Evolutionary conservation across 495 filamentous ascomycete species (phyloP).

Genomic region (Penicillium pulvis): DNA sequence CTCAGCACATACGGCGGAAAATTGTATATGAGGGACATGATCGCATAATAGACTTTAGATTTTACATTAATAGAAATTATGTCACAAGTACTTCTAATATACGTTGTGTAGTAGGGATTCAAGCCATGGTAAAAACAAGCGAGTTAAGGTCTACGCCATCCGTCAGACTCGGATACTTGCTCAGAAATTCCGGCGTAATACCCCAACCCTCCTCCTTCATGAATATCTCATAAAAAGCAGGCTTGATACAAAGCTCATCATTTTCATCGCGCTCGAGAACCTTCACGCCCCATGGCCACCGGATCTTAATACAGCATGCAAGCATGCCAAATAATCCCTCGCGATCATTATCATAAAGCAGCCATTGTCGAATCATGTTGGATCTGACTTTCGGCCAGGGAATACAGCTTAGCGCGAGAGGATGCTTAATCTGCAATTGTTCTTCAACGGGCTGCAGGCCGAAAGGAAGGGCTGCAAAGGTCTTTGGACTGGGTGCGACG

Average conservation of each 20-base stretch:
- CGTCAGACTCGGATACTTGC: conserved; percentile 24
- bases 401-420: conserved; percentile 22
- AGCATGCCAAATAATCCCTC: conserved; percentile 30
- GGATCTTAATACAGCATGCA: conserved; percentile 30
- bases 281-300: conserved; percentile 35
- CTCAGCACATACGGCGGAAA: neutral
- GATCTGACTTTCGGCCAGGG: conserved; percentile 25
- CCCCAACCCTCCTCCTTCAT: conserved; percentile 32
- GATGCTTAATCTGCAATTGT: conserved; percentile 26
- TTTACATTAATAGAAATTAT: neutral
- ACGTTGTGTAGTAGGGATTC: neutral
- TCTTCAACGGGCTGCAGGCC: conserved; percentile 22
- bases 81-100: neutral
- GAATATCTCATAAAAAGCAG: conserved; percentile 26
- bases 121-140: conserved; percentile 15
- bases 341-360: conserved; percentile 16
- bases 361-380: conserved; percentile 30
- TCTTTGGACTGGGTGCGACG: conserved; percentile 22
- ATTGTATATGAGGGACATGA: neutral
- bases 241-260: conserved; percentile 24
- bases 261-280: conserved; percentile 28
- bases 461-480: conserved; percentile 17
- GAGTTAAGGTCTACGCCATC: conserved; percentile 24
- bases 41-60: neutral
- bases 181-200: conserved; percentile 33